phyloP scores from a whole-genome alignment of 176 grass and related monocot species.

The Phoenix roebelenii region DNA sequence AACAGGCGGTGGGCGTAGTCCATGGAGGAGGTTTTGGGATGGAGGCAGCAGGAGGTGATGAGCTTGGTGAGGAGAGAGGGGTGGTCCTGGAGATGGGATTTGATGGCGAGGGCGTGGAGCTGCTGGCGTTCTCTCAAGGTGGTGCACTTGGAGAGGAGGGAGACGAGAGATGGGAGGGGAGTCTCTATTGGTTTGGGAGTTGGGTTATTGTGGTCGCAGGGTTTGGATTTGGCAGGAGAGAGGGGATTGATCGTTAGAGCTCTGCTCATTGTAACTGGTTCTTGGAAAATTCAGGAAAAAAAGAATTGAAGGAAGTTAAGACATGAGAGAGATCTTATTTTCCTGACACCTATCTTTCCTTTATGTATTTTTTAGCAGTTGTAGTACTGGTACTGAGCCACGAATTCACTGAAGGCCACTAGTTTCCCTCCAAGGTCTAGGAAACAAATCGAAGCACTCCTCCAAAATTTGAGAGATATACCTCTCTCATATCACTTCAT shows the following conservation, averaged over 20 bases:
- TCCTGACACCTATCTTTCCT: no score
- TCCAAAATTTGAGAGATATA: no score
- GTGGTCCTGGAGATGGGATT: conserved; percentile 14
- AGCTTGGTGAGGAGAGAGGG: conserved; percentile 13
- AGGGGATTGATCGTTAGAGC: not conserved
- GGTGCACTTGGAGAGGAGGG: conserved; percentile 4
- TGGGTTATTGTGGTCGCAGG: not conserved
- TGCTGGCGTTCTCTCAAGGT: conserved; percentile 11
- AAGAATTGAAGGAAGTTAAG: no score
- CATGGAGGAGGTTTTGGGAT: not conserved
- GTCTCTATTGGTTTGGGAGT: not conserved
- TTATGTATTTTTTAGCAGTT: no score
- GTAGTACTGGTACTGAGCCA: no score
- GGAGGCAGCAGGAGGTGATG: conserved; percentile 1
- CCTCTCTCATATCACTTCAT: no score
- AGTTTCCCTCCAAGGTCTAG: no score
- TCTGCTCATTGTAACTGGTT: not conserved
- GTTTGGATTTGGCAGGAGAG: conserved; percentile 5
- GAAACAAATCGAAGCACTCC: no score
- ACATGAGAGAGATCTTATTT: no score
- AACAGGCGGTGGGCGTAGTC: conserved; percentile 21
- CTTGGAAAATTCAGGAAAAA: no score
- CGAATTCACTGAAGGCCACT: no score
- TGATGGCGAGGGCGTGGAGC: conserved; percentile 26
- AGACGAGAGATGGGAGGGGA: conserved; percentile 9